Base-by-base conservation (phyloP, 2,329 filamentous ascomycete species). In the Clonostachys byssicola region DNA sequence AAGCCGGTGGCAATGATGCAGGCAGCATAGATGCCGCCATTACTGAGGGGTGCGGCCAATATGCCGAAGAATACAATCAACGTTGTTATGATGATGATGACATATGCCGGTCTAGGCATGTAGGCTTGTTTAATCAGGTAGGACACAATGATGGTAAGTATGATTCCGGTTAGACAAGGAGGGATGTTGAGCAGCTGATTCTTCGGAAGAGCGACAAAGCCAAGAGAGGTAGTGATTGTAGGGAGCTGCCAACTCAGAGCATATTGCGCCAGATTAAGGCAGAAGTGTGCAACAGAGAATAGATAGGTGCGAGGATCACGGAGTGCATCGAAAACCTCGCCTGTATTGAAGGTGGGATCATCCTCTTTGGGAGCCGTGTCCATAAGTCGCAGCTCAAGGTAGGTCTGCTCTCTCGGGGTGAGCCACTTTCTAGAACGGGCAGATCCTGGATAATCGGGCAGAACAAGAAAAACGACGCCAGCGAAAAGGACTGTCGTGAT, bases 251-350 rank as follows among this genome's bases (percentile, higher is more conserved):
- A 85, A 46, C 73, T 78, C 60, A 80, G 86, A 2, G 82, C 82
- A 59, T 88, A 88, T 1, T 88, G 71, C 72, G 87, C 83, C 3
- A 78, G 82, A 52, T 85, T 80, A 16, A 72, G 70, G 6, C 81
- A 78, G 54, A 86, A 86, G 50, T 83, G 76, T 2, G 70, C 79
- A 35, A 80, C 65, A 50, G 71, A 78, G 52, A 85, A 85, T 0
- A 72, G 68, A 68, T 77, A 86, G 12, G 23, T 41, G 39, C 18
- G 16, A 4, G 39, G 39, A 20, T 20, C 23, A 16, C 23, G 18
- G 39, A 41, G 23, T 14, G 84, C 75, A 48, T 80, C 84, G 81
- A 81, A 86, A 60, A 88, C 85, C 48, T 71, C 53, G 12, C 63
- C 49, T 34, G 61, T 47, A 2, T 54, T 53, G 6, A 53, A 52